These are phyloP conservation scores for Piloderma croceum DNA, from an alignment of 768 basidiomycete genomes.

Conservation along the genomic window DNA sequence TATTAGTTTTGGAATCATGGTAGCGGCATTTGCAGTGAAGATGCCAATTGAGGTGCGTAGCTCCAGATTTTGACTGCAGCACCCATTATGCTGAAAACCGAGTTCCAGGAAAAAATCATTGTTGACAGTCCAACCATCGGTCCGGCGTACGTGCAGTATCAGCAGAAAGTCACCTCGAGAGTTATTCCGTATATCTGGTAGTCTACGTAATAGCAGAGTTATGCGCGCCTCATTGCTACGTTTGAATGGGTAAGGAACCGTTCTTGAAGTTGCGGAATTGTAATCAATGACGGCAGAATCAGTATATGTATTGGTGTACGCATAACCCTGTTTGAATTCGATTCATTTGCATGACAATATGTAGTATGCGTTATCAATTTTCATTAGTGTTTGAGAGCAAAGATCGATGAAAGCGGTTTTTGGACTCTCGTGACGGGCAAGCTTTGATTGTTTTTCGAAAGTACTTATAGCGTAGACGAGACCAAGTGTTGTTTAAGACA, in stretches of 20 bases:
- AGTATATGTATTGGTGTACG: too few relatives aligned
- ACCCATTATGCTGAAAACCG: not conserved
- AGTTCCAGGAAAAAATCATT: conserved; percentile 1
- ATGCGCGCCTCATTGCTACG: conserved; percentile 1
- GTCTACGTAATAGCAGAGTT: not conserved
- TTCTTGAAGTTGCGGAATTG: not conserved
- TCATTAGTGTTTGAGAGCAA: too few relatives aligned
- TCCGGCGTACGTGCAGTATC: not conserved
- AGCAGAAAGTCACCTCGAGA: conserved; percentile 1
- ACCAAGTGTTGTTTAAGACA: too few relatives aligned
- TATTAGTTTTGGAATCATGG: not conserved
- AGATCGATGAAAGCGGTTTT: too few relatives aligned
- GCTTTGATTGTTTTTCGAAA: too few relatives aligned
- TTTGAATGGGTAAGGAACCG: conserved; percentile 1
- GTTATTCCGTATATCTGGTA: conserved; percentile 1
- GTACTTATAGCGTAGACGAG: too few relatives aligned
- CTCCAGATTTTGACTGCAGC: not conserved
- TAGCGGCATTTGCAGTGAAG: not conserved
- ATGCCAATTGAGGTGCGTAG: conserved; percentile 1
- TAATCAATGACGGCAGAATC: too few relatives aligned
- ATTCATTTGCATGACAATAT: too few relatives aligned
- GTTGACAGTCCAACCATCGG: not conserved
- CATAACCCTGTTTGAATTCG: too few relatives aligned
- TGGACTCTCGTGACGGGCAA: too few relatives aligned
- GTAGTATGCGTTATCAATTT: too few relatives aligned